Conservation (phyloP, 768 basidiomycete species). For the Boletus rex-veris region DNA sequence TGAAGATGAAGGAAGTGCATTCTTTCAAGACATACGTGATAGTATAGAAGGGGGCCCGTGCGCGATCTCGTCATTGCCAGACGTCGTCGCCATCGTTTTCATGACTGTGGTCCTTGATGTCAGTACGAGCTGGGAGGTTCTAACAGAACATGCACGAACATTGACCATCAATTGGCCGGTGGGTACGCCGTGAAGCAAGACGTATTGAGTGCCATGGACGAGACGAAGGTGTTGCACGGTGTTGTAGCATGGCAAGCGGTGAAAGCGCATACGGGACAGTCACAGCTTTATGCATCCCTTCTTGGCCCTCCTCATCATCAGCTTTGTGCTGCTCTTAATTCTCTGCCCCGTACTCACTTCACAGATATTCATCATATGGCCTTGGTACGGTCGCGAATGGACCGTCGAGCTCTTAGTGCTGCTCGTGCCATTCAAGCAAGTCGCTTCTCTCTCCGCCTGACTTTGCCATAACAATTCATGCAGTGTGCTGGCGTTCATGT, state of each 20-base stretch:
- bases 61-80: not conserved
- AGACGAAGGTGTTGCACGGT: conserved; percentile 3
- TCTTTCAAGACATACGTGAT: conserved; percentile 21
- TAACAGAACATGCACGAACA: not conserved
- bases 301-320: conserved; percentile 61
- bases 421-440: conserved; percentile 91
- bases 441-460: not conserved
- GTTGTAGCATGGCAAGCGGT: conserved; percentile 16
- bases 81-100: not conserved
- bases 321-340: conserved; percentile 67
- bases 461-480: conserved; percentile 6
- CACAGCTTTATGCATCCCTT: conserved; percentile 39
- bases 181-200: conserved; percentile 8
- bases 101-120: conserved; percentile 4
- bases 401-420: conserved; percentile 72
- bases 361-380: conserved; percentile 88
- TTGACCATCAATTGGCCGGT: not conserved
- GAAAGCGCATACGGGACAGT: conserved; percentile 1
- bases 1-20: not conserved
- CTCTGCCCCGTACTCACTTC: conserved; percentile 86
- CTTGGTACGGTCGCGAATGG: conserved; percentile 80
- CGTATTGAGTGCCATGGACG: conserved; percentile 8
- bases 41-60: conserved; percentile 7
- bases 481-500: conserved; percentile 70
- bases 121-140: not conserved